Base-by-base conservation (phyloP, 768 basidiomycete genomes). In the Lyophyllum semitale region DNA sequence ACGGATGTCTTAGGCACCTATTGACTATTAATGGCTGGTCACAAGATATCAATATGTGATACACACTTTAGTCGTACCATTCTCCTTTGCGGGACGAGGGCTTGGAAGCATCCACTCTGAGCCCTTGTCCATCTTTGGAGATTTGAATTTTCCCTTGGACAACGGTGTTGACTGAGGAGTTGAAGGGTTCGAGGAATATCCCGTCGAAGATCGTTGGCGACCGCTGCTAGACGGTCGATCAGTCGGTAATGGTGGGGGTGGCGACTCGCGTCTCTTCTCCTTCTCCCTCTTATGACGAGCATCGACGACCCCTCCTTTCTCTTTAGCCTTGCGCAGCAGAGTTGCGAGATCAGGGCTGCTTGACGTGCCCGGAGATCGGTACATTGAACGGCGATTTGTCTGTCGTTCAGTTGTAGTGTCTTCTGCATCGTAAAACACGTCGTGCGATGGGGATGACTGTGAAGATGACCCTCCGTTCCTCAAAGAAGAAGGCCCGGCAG, bases 281-380 rank as follows among this genome's bases (percentile, higher is more conserved):
- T 65, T 69, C 45, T 73, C 71, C 45, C 65, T 72, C 55, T 68
- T 70, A 63, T 68, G 57, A 55, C 61, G 68, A 32, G 59, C 48
- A 13, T 69, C 66, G 22, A 80, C 64, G 37, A 76, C 72, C 0
- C 75, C 80, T 18, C 84, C 84, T 47, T 81, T 76, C 63, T 88
- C 89, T 71, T 87, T 92, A 15, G 91, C 88, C 72, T 94, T 95
- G 58, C 88, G 81, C 50, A 95, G 70, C 50, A 97, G 78, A 9
- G 92, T 94, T 4, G 92, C 92, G 20, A 97, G 78, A 71, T 98
- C 95, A 25, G 95, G 95, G 66, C 89, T 93, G 63, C 90, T 92
- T 30, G 93, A 89, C 8, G 93, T 95, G 40, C 93, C 95, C 11
- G 90, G 81, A 18, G 91, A 88, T 54, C 95, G 81, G 68, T 94